These are phyloP conservation scores for Brasenia schreberi DNA, from an alignment of 164 flowering plant genomes.

Conservation along the genomic window DNA sequence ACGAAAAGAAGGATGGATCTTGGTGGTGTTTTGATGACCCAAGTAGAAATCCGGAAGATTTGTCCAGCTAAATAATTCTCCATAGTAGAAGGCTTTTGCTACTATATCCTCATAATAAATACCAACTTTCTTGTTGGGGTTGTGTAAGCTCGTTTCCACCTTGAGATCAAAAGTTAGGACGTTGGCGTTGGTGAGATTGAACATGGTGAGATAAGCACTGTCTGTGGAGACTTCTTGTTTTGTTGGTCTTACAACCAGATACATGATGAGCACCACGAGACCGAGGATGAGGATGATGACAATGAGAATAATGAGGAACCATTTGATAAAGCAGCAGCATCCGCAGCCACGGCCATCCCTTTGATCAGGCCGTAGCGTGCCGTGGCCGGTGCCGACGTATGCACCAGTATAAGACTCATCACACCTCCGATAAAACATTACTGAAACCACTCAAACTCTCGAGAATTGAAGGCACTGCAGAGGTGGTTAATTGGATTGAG, in stretches of 20 bases:
- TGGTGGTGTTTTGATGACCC: slow-evolving; percentile 23
- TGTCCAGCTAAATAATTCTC: slow-evolving; percentile 6
- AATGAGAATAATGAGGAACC: slow-evolving; percentile 13
- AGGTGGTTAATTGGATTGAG: too few relatives aligned
- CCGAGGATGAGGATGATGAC: slow-evolving; percentile 11
- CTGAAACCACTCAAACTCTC: too few relatives aligned
- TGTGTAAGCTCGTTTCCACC: slow-evolving; percentile 16
- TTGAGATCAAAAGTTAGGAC: slow-evolving; percentile 17
- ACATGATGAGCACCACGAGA: slow-evolving; percentile 18
- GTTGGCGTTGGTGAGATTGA: slow-evolving; percentile 11
- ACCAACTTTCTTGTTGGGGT: slow-evolving; percentile 27
- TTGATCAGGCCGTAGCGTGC: slow-evolving; percentile 20
- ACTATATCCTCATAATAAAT: slow-evolving; percentile 24
- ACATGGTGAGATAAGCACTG: slow-evolving; percentile 18
- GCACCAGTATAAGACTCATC: neutral
- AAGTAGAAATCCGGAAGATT: slow-evolving; percentile 19
- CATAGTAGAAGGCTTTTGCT: slow-evolving; percentile 14
- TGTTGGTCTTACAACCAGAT: slow-evolving; percentile 23
- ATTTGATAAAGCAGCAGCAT: slow-evolving; percentile 15
- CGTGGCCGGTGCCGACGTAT: neutral
- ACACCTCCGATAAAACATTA: too few relatives aligned
- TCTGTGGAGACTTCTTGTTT: slow-evolving; percentile 17
- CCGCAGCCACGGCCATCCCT: slow-evolving; percentile 17
- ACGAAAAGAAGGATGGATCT: slow-evolving; percentile 7
- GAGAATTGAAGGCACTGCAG: too few relatives aligned